phyloP scores from a whole-genome alignment of 116 monocot genomes.

The Posidonia oceanica region DNA sequence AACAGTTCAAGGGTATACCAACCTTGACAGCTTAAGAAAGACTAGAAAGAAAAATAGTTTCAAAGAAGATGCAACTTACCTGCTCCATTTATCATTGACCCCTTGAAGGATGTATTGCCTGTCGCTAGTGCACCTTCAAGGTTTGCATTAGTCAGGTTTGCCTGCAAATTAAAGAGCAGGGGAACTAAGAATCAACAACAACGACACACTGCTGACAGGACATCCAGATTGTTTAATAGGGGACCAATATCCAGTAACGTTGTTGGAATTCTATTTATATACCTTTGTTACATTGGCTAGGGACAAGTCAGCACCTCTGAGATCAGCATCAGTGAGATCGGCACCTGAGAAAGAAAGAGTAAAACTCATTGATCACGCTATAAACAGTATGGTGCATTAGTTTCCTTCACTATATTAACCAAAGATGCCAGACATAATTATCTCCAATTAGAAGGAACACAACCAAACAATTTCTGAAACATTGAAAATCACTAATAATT shows the following conservation, averaged over 20 bases:
- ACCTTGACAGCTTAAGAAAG: too few relatives aligned
- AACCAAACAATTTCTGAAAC: not conserved
- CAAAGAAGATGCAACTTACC: constrained; percentile 20
- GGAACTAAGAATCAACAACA: not conserved
- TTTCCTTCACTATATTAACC: not conserved
- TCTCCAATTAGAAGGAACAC: not conserved
- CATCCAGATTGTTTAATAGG: not conserved
- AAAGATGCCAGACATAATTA: not conserved
- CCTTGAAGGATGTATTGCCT: constrained; percentile 94
- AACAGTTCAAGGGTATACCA: too few relatives aligned
- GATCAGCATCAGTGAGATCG: constrained; percentile 88
- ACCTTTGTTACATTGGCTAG: constrained; percentile 93
- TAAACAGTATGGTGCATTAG: too few relatives aligned
- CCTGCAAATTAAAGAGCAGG: constrained; percentile 19
- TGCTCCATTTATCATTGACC: constrained; percentile 69
- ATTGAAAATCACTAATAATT: not conserved
- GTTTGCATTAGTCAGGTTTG: constrained; percentile 84
- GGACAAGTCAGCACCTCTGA: constrained; percentile 83
- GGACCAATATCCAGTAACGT: not conserved
- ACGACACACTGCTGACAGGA: too few relatives aligned
- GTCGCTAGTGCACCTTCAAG: constrained; percentile 90
- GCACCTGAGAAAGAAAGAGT: constrained; percentile 43
- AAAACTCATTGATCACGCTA: not conserved
- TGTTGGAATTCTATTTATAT: not conserved
- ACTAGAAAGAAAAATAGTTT: not conserved